These are phyloP conservation scores for Chlorella sorokiniana DNA, from an alignment of 139 green algal genomes.

Conservation along the genomic window DNA sequence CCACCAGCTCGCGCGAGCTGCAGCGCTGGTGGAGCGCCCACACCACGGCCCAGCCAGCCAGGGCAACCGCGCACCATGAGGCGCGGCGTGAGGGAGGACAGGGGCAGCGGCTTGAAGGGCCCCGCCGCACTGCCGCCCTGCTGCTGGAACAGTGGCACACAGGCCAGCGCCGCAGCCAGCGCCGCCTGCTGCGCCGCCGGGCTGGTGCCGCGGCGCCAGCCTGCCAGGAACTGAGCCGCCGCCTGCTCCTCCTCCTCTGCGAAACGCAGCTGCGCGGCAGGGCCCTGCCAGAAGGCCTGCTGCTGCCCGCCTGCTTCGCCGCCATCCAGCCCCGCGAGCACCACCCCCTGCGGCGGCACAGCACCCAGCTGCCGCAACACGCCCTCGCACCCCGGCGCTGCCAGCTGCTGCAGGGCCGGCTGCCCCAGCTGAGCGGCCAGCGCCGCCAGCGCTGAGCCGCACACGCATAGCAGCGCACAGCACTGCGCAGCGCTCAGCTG, in stretches of 20 bases:
- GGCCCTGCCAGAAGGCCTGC: slow-evolving; percentile 17
- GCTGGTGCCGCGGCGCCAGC: neutral
- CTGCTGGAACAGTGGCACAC: slow-evolving; percentile 10
- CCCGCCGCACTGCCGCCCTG: neutral
- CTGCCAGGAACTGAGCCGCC: neutral
- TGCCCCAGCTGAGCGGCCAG: slow-evolving; percentile 27
- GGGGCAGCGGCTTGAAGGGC: slow-evolving; percentile 6
- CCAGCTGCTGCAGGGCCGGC: slow-evolving; percentile 15
- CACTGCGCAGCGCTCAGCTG: slow-evolving; percentile 21
- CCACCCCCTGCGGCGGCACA: neutral
- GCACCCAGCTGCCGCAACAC: neutral
- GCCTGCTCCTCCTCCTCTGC: slow-evolving; percentile 9
- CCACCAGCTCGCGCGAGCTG: no score
- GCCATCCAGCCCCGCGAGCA: neutral
- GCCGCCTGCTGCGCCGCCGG: neutral
- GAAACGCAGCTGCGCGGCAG: neutral
- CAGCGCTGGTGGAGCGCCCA: no score
- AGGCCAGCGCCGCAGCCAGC: neutral
- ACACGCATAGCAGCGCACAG: slow-evolving; percentile 40
- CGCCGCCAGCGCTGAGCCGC: slow-evolving; percentile 14
- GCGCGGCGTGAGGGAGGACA: neutral
- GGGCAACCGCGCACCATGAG: neutral
- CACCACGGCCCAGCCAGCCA: no score
- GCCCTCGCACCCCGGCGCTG: neutral
- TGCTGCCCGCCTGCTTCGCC: neutral